Conservation (phyloP, 192 early-diverging fungal genomes). For the Backusella mclennaniae region DNA sequence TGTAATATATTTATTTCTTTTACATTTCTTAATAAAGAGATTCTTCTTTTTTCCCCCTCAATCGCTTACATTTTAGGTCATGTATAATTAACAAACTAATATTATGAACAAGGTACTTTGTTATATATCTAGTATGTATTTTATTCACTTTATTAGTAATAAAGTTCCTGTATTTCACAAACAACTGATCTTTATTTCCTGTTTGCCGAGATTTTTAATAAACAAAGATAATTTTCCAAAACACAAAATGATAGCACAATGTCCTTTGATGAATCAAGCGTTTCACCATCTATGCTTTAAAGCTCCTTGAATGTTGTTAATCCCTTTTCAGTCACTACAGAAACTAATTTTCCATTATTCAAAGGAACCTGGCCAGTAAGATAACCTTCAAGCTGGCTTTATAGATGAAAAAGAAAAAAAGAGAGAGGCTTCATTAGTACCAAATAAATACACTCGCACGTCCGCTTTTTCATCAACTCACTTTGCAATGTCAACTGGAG, state of each 20-base stretch:
- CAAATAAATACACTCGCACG: background rate
- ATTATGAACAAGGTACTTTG: too few relatives aligned
- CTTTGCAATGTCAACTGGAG: slow-evolving; percentile 67
- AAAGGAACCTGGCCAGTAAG: slow-evolving; percentile 44
- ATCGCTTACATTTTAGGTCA: too few relatives aligned
- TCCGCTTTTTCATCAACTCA: slow-evolving; percentile 27
- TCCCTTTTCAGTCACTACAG: slow-evolving; percentile 55
- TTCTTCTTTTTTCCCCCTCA: background rate
- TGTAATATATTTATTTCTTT: background rate
- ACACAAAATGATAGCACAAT: background rate
- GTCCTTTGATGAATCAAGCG: background rate
- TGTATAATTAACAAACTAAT: too few relatives aligned
- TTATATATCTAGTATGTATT: too few relatives aligned
- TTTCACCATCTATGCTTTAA: slow-evolving; percentile 15
- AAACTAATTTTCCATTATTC: slow-evolving; percentile 61
- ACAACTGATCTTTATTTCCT: background rate
- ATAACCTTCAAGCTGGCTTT: slow-evolving; percentile 53
- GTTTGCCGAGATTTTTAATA: background rate
- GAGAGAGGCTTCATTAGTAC: background rate
- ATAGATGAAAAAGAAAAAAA: background rate
- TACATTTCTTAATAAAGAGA: background rate
- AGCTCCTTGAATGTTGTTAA: slow-evolving; percentile 55
- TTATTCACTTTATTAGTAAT: too few relatives aligned
- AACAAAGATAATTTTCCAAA: background rate
- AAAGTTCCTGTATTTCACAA: too few relatives aligned